Evolutionary conservation across 495 filamentous ascomycete species (phyloP), one percentile per base, ranked within the genome.

Genomic region (Xylaria curta): DNA sequence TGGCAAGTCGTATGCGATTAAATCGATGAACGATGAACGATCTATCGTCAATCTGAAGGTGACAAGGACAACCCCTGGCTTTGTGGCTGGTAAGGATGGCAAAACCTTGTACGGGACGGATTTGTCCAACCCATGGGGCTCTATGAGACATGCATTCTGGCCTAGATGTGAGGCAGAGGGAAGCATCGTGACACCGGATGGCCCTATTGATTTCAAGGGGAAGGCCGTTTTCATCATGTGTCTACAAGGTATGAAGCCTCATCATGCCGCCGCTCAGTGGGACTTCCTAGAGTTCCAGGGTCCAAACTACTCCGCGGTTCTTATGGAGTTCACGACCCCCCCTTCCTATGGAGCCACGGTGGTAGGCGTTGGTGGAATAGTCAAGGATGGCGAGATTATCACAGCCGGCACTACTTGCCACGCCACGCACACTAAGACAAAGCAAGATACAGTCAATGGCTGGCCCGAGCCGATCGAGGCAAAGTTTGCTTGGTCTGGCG

Each of bases 291-390:
- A 94, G 81, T 98, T 97, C 85, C 94, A 98, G 79, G 91, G 92
- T 4, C 93, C 93, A 10, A 93, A 85, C 7, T 92, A 92, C 81
- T 94, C 94, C 17, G 95, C 94, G 33, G 79, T 96, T 68, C 87
- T 98, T 88, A 99, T 99, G 96, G 92, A 98, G 81, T 99, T 87
- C 81, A 97, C 90, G 28, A 99, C 96, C 1, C 96, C 96, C n/a
- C 90, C 92, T 9, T 97, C 95, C 6, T 99, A 99, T 75, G 96
- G 94, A 40, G 90, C 90, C 36, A 97, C 94, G n/a, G 84, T 86
- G 31, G 95, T 99, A 59, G 93, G 88, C 70, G 93, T 98, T 33
- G 92, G 94, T 63, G 93, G 90, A 65, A 87, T 99, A 60, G 88
- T 89, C 61, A 94, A 90, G 73, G 93, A 97, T 66, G 92, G 87